These are phyloP conservation scores for Trametes pubescens DNA, from an alignment of 1,284 basidiomycete genomes.

Conservation along the genomic window DNA sequence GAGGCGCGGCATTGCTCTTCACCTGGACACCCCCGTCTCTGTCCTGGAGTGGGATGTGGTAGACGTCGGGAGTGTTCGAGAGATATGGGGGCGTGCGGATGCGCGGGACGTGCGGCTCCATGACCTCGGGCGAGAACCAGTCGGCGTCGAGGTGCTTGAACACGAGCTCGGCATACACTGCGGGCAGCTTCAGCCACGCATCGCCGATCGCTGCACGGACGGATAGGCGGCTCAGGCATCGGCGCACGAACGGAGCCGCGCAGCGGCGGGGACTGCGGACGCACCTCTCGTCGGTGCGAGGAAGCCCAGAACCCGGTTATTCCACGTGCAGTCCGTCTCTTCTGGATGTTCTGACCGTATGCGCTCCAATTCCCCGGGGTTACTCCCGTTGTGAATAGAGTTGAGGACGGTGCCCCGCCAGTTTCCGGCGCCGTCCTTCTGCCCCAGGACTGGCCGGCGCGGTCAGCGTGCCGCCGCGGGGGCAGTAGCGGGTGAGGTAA, in stretches of 20 bases:
- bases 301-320: slow-evolving; percentile 67
- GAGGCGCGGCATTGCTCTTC: slow-evolving; percentile 18
- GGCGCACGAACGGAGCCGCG: slow-evolving; percentile 12
- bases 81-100: slow-evolving; percentile 69
- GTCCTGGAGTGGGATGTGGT: slow-evolving; percentile 45
- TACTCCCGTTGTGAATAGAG: slow-evolving; percentile 63
- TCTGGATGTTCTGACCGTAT: slow-evolving; percentile 62
- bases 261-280: slow-evolving; percentile 18
- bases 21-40: slow-evolving; percentile 15
- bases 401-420: slow-evolving; percentile 57
- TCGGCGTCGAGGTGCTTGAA: slow-evolving; percentile 58
- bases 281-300: slow-evolving; percentile 72
- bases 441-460: slow-evolving; percentile 51
- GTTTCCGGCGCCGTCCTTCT: slow-evolving; percentile 45
- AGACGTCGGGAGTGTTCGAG: slow-evolving; percentile 59
- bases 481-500: slow-evolving; percentile 2
- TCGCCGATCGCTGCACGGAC: slow-evolving; percentile 63
- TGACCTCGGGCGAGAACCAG: slow-evolving; percentile 51
- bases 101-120: slow-evolving; percentile 53
- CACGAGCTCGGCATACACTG: slow-evolving; percentile 60
- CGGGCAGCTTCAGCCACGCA: slow-evolving; percentile 67
- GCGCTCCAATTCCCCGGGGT: slow-evolving; percentile 54
- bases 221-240: slow-evolving; percentile 6
- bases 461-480: slow-evolving; percentile 21
- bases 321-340: slow-evolving; percentile 56